Evolutionary conservation across 345 rosid genomes (phyloP).

Genomic region (Acer negundo): DNA sequence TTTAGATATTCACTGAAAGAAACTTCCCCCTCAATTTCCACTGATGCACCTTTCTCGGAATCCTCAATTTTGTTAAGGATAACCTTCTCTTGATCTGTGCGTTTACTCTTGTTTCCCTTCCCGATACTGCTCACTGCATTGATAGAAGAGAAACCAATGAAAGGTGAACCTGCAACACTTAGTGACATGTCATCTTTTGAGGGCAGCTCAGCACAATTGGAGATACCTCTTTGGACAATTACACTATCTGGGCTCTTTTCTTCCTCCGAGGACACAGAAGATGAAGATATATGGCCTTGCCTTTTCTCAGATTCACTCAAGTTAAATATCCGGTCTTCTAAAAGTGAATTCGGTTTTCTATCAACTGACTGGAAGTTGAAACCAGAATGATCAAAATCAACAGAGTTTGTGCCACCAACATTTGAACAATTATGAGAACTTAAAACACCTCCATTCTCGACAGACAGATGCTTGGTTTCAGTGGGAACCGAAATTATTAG

Average conservation of each 20-base stretch:
- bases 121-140: constrained; percentile 34
- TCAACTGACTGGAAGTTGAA: constrained; percentile 11
- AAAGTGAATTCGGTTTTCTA: constrained; percentile 9
- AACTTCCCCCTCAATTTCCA: constrained; percentile 44
- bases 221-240: constrained; percentile 15
- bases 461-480: constrained; percentile 20
- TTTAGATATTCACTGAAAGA: constrained; percentile 39
- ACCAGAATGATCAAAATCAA: constrained; percentile 22
- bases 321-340: constrained; percentile 26
- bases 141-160: constrained; percentile 38
- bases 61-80: constrained; percentile 39
- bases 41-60: constrained; percentile 35
- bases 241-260: constrained; percentile 26
- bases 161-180: constrained; percentile 43
- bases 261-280: constrained; percentile 29
- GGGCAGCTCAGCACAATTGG: constrained; percentile 33
- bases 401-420: constrained; percentile 16
- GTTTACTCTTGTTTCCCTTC: constrained; percentile 30
- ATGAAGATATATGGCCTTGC: constrained; percentile 26
- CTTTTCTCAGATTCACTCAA: constrained; percentile 17
- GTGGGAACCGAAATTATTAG: constrained; percentile 37
- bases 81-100: constrained; percentile 35
- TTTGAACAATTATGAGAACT: constrained; percentile 14
- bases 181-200: constrained; percentile 25
- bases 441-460: constrained; percentile 2